Percentiles rank a stretch among this genome's conserved stretches.
Evolutionary conservation across 768 basidiomycete genomes (phyloP).

Genomic region (Dacryopinax primogenitus): DNA sequence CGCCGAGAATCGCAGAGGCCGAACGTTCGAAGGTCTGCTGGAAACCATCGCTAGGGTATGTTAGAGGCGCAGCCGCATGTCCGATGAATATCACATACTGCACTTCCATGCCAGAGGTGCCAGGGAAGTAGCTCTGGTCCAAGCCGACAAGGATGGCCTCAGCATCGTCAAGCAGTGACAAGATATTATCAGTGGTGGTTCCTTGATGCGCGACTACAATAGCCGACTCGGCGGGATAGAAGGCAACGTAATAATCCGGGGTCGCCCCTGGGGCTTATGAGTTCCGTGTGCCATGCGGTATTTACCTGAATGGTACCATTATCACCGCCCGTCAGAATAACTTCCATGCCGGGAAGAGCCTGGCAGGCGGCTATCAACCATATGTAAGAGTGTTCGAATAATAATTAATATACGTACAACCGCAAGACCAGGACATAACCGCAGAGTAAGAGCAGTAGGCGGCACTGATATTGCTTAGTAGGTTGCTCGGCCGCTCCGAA

Average conservation of each 20-base stretch:
- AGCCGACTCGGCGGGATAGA: background rate
- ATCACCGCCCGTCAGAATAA: background rate
- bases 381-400: background rate
- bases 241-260: slow-evolving; percentile 1
- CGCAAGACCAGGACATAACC: slow-evolving; percentile 2
- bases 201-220: background rate
- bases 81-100: background rate
- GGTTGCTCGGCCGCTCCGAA: too few relatives aligned
- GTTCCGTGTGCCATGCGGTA: too few relatives aligned
- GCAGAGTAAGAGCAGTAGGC: background rate
- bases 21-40: background rate
- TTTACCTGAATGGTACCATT: background rate
- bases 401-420: background rate
- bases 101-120: background rate
- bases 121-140: background rate
- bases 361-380: background rate
- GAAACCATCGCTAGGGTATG: background rate
- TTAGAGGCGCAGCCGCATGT: background rate
- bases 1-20: background rate
- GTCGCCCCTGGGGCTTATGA: too few relatives aligned
- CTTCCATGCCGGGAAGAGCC: background rate
- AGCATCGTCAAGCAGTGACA: background rate
- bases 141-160: background rate
- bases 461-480: background rate
- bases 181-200: background rate